Conservation (phyloP, 1,139 yeast genomes). For the Geotrichum cucujoidarum region DNA sequence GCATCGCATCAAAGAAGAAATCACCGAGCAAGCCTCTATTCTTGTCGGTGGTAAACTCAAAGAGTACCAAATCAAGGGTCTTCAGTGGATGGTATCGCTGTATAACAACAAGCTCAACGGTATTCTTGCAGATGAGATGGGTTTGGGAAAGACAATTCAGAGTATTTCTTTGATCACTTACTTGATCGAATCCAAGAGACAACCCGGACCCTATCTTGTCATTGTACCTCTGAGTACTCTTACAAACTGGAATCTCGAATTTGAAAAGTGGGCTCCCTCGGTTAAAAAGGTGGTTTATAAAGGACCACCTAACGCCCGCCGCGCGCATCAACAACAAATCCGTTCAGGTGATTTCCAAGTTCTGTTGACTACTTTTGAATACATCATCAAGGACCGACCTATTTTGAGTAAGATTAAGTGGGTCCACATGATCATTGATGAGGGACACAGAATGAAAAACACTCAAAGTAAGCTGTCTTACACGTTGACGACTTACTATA, state of each 20-base stretch:
- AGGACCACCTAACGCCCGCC: slow-evolving; percentile 86
- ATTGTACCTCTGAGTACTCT: slow-evolving; percentile 92
- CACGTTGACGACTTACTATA: slow-evolving; percentile 78
- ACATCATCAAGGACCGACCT: slow-evolving; percentile 85
- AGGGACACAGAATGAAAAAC: slow-evolving; percentile 98
- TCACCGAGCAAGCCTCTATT: slow-evolving; percentile 73
- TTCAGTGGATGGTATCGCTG: slow-evolving; percentile 85
- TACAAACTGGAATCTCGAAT: slow-evolving; percentile 94
- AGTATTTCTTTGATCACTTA: slow-evolving; percentile 85
- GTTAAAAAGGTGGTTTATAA: slow-evolving; percentile 76
- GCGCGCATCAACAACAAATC: slow-evolving; percentile 66
- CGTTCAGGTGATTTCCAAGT: slow-evolving; percentile 84
- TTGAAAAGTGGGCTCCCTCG: slow-evolving; percentile 95
- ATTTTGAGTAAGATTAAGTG: slow-evolving; percentile 72
- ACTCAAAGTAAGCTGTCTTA: slow-evolving; percentile 79
- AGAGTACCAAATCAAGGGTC: slow-evolving; percentile 88
- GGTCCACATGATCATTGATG: slow-evolving; percentile 97
- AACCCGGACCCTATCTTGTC: slow-evolving; percentile 73
- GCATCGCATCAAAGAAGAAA: slow-evolving; percentile 75
- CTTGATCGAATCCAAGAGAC: slow-evolving; percentile 61
- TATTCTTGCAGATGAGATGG: slow-evolving; percentile 97
- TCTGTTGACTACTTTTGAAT: slow-evolving; percentile 88
- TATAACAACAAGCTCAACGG: slow-evolving; percentile 83
- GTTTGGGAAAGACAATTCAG: slow-evolving; percentile 93
- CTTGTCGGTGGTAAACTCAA: slow-evolving; percentile 75